These are phyloP conservation scores for Xanthoconium purpureum DNA, from an alignment of 768 basidiomycete species.

Conservation along the genomic window DNA sequence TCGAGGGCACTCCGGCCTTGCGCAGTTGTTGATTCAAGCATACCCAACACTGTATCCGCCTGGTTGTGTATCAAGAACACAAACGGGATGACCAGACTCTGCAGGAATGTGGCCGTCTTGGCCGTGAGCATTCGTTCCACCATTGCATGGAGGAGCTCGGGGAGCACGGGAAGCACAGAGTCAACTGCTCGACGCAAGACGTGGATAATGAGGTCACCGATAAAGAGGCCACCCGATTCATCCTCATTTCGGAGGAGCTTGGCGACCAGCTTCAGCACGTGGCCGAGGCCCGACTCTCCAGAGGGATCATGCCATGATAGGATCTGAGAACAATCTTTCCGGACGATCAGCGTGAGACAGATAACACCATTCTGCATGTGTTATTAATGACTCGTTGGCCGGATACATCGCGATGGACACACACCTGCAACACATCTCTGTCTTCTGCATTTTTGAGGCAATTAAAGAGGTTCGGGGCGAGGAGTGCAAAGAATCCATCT, in stretches of 20 bases:
- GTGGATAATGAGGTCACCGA: slow-evolving; percentile 95
- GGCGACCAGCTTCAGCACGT: slow-evolving; percentile 72
- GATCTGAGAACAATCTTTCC: slow-evolving; percentile 83
- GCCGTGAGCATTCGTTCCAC: slow-evolving; percentile 76
- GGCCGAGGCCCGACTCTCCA: slow-evolving; percentile 73
- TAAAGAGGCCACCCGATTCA: slow-evolving; percentile 89
- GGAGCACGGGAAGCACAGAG: slow-evolving; percentile 78
- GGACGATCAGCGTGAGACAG: slow-evolving; percentile 78
- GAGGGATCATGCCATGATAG: slow-evolving; percentile 67
- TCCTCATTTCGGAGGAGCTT: slow-evolving; percentile 74
- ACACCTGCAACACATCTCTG: slow-evolving; percentile 77
- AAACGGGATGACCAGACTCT: slow-evolving; percentile 91
- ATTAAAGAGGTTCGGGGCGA: slow-evolving; percentile 74
- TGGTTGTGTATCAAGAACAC: slow-evolving; percentile 91
- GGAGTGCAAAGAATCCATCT: slow-evolving; percentile 70
- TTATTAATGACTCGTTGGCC: background rate
- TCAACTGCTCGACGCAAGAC: slow-evolving; percentile 81
- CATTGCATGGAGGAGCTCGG: slow-evolving; percentile 84
- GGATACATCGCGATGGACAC: background rate
- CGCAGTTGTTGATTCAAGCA: slow-evolving; percentile 68
- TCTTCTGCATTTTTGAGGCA: slow-evolving; percentile 74
- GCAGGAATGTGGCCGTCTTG: slow-evolving; percentile 87
- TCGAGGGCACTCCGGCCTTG: slow-evolving; percentile 70
- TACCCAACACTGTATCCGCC: slow-evolving; percentile 69
- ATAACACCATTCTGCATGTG: slow-evolving; percentile 70